Conservation (phyloP, 345 rosid species). For the Sapria himalayana region DNA sequence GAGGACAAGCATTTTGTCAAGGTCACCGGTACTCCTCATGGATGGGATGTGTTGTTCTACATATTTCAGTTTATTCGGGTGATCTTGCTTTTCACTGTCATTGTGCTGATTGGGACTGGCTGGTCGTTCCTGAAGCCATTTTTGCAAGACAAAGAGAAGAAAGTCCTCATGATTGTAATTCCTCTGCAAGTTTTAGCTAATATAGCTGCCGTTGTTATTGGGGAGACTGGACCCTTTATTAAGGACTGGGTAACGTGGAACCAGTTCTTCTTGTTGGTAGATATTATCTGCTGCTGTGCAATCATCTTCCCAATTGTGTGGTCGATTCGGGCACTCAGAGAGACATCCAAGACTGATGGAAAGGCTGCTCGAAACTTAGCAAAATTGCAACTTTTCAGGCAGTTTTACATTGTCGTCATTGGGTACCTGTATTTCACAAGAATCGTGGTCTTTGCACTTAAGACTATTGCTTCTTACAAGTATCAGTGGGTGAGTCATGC, state of each 20-base stretch:
- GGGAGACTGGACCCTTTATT: conserved; percentile 81
- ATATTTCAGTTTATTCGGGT: conserved; percentile 76
- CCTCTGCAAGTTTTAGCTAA: conserved; percentile 93
- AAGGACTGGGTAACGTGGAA: conserved; percentile 93
- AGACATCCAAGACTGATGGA: conserved; percentile 82
- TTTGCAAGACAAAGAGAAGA: conserved; percentile 93
- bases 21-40: conserved; percentile 85
- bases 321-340: conserved; percentile 77
- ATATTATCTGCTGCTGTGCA: conserved; percentile 82
- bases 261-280: conserved; percentile 70
- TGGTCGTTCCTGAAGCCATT: conserved; percentile 95
- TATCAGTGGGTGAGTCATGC: conserved; percentile 92
- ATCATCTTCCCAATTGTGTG: conserved; percentile 92
- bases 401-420: conserved; percentile 75
- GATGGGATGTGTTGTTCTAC: conserved; percentile 84
- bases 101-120: conserved; percentile 87
- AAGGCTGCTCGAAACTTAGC: conserved; percentile 83
- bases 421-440: conserved; percentile 83
- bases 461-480: conserved; percentile 71
- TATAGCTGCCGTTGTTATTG: conserved; percentile 72
- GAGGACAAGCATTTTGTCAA: conserved; percentile 76
- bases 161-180: conserved; percentile 79
- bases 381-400: conserved; percentile 64
- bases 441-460: conserved; percentile 72
- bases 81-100: conserved; percentile 72